Percentiles rank a stretch among this genome's conserved stretches.
These are phyloP conservation scores for Microstegium vimineum DNA, from an alignment of 176 grass and related monocot species.

Conservation along the genomic window DNA sequence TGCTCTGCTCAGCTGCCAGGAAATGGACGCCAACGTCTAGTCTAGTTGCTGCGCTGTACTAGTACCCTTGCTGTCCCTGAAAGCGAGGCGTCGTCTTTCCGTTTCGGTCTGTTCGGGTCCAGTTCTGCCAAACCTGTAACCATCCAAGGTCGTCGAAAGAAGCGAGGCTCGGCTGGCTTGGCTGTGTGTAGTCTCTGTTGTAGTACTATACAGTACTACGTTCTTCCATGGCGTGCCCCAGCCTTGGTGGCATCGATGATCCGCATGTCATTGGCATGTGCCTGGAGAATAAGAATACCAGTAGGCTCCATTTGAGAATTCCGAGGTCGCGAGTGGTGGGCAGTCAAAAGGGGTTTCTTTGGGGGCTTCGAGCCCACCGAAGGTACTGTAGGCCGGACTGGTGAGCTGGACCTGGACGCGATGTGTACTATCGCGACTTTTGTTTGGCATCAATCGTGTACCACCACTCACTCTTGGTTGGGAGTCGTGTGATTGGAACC, in stretches of 20 bases:
- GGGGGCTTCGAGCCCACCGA: not conserved
- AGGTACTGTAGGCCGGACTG: no score
- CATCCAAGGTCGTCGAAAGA: not conserved
- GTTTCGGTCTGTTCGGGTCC: not conserved
- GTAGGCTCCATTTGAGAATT: not conserved
- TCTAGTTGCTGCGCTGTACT: not conserved
- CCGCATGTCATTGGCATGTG: not conserved
- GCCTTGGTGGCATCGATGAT: not conserved
- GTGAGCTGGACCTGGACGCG: not conserved
- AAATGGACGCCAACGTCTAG: not conserved
- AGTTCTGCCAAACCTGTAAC: not conserved
- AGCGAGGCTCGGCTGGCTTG: not conserved
- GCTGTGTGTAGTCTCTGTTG: not conserved
- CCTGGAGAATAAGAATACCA: not conserved
- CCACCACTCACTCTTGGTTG: not conserved
- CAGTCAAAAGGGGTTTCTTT: not conserved
- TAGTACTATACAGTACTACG: no score
- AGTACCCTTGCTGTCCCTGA: constrained; percentile 21
- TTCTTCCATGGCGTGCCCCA: not conserved
- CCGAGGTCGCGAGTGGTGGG: not conserved
- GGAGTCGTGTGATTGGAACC: not conserved
- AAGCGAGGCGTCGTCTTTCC: constrained; percentile 3
- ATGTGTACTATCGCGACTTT: not conserved
- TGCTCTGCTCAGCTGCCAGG: not conserved
- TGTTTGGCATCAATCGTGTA: not conserved